Conservation (phyloP, 768 basidiomycete species). For the Amanita rubescens region DNA sequence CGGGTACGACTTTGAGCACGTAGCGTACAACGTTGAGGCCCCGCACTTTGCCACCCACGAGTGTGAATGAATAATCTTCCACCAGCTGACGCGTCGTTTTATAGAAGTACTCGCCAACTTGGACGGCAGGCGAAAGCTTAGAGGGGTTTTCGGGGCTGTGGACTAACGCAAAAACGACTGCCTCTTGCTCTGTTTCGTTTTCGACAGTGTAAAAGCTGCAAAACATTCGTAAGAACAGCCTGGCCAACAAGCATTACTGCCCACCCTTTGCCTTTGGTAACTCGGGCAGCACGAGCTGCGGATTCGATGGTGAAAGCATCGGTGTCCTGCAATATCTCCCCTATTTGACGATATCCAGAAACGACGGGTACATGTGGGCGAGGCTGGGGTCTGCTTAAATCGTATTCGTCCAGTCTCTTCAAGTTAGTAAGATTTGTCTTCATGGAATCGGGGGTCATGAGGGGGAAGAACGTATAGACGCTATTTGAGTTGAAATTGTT, state of each 20-base stretch:
- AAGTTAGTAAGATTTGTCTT: conserved; percentile 48
- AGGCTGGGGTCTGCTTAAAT: conserved; percentile 40
- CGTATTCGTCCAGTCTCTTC: conserved; percentile 46
- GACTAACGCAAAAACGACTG: conserved; percentile 40
- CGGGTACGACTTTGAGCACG: conserved; percentile 57
- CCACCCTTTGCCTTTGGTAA: conserved; percentile 58
- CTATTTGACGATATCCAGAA: conserved; percentile 42
- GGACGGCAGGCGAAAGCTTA: conserved; percentile 24
- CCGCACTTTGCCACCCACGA: conserved; percentile 46
- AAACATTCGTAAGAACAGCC: background rate
- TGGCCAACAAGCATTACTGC: conserved; percentile 9
- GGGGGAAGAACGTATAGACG: conserved; percentile 81
- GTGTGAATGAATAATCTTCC: conserved; percentile 39
- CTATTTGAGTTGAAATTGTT: conserved; percentile 62
- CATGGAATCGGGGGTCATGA: conserved; percentile 75
- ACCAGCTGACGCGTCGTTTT: conserved; percentile 57
- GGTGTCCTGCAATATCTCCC: conserved; percentile 40
- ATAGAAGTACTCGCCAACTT: conserved; percentile 57
- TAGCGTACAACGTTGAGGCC: conserved; percentile 63
- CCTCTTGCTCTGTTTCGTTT: conserved; percentile 40
- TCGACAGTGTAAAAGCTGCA: conserved; percentile 61
- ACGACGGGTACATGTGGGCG: conserved; percentile 24
- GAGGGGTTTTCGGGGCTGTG: conserved; percentile 31
- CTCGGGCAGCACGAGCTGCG: conserved; percentile 37
- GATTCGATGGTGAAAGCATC: conserved; percentile 43